These are phyloP conservation scores for Annulohypoxylon nitens DNA, from an alignment of 495 filamentous ascomycete species.

Conservation along the genomic window DNA sequence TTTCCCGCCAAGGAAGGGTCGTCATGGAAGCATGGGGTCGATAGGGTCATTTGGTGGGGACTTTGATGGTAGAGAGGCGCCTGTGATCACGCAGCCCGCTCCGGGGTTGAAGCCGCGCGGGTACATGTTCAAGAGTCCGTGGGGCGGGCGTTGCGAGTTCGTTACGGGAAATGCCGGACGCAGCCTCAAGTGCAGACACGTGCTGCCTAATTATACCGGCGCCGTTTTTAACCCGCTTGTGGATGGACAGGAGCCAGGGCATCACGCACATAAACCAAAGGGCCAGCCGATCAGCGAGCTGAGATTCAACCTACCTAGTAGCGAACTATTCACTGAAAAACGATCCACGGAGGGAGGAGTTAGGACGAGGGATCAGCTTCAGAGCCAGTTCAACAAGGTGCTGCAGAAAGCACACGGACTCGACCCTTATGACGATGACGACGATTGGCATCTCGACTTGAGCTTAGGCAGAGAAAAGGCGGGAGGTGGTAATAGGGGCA, in stretches of 20 bases:
- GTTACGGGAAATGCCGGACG: slow-evolving; percentile 78
- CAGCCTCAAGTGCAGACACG: slow-evolving; percentile 82
- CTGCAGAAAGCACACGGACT: slow-evolving; percentile 48
- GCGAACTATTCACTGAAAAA: slow-evolving; percentile 50
- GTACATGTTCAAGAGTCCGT: slow-evolving; percentile 83
- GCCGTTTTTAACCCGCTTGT: slow-evolving; percentile 59
- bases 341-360: slow-evolving; percentile 40
- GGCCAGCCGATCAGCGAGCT: slow-evolving; percentile 80
- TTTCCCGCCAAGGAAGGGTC: slow-evolving; percentile 42
- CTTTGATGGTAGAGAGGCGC: slow-evolving; percentile 47
- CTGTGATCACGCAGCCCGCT: slow-evolving; percentile 58
- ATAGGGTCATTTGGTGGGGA: slow-evolving; percentile 55
- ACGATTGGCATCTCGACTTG: slow-evolving; percentile 68
- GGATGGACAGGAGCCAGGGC: slow-evolving; percentile 51
- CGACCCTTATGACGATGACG: slow-evolving; percentile 53
- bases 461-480: slow-evolving; percentile 80
- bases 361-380: slow-evolving; percentile 49
- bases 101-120: slow-evolving; percentile 61
- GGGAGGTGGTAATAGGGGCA: slow-evolving; percentile 85
- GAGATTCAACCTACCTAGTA: slow-evolving; percentile 84
- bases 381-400: slow-evolving; percentile 56
- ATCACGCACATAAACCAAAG: slow-evolving; percentile 44
- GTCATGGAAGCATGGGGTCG: slow-evolving; percentile 54
- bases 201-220: slow-evolving; percentile 59
- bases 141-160: slow-evolving; percentile 89